Percentiles rank a stretch among this genome's conserved stretches.
These are phyloP conservation scores for Bolboschoenoplectus hybrid DNA, from an alignment of 202 grass and related monocot species.

Conservation along the genomic window DNA sequence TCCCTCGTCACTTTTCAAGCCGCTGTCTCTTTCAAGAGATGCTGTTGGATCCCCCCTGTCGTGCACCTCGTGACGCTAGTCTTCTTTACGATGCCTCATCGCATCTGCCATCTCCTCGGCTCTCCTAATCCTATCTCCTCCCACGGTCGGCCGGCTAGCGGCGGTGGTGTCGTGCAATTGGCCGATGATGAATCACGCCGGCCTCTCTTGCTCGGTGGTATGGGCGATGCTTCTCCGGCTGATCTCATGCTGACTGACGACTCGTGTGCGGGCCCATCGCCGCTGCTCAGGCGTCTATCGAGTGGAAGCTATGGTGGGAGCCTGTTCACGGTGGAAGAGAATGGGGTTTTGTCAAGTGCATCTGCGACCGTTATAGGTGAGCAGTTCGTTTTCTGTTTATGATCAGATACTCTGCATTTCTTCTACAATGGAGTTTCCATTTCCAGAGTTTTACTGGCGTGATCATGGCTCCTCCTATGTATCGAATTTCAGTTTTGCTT, in stretches of 20 bases:
- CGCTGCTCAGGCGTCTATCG: neutral
- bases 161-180: neutral
- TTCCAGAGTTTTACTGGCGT: neutral
- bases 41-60: conserved; percentile 6
- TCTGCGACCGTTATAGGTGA: conserved; percentile 36
- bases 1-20: neutral
- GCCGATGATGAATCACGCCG: neutral
- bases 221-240: neutral
- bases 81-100: conserved; percentile 22
- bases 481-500: too few species aligned
- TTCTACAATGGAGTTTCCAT: neutral
- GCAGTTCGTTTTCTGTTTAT: neutral
- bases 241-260: conserved; percentile 15
- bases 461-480: neutral
- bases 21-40: conserved; percentile 17
- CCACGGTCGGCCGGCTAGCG: neutral
- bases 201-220: conserved; percentile 5
- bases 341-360: conserved; percentile 37
- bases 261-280: neutral
- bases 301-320: conserved; percentile 39
- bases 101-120: conserved; percentile 8
- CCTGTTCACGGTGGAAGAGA: conserved; percentile 47
- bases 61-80: neutral
- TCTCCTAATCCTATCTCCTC: neutral
- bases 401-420: neutral